Evolutionary conservation across 2,329 filamentous ascomycete species (phyloP).

Genomic region (Colletotrichum coccodes): DNA sequence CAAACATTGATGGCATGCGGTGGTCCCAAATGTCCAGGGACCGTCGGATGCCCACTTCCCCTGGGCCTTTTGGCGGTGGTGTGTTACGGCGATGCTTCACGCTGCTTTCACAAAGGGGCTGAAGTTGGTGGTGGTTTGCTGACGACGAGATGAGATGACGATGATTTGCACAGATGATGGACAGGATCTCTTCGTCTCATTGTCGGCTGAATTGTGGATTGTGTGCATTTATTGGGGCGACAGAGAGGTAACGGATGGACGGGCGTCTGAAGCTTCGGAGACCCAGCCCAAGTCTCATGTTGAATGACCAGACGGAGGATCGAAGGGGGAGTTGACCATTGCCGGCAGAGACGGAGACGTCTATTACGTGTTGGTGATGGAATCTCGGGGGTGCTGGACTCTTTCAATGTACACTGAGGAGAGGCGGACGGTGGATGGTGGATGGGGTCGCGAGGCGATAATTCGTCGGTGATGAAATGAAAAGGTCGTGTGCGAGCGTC

Average conservation of each 20-base stretch:
- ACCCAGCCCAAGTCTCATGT: background rate
- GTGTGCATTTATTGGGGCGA: background rate
- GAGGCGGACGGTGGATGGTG: background rate
- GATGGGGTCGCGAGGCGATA: background rate
- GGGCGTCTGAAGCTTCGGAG: background rate
- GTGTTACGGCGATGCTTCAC: background rate
- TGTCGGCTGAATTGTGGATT: background rate
- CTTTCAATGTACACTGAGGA: background rate
- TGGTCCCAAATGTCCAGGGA: background rate
- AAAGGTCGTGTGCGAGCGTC: background rate
- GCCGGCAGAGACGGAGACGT: background rate
- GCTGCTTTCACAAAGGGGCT: background rate
- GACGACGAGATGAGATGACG: conserved; percentile 16
- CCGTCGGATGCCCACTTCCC: background rate
- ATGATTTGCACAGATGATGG: conserved; percentile 15
- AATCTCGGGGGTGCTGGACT: too few relatives aligned
- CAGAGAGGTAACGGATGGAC: background rate
- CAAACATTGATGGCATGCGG: background rate
- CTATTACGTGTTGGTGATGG: background rate
- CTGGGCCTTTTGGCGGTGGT: background rate
- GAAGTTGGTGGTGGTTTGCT: background rate
- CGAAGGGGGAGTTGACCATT: background rate
- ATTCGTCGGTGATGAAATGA: conserved; percentile 9
- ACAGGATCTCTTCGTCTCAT: conserved; percentile 18
- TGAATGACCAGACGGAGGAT: background rate